phyloP scores from a whole-genome alignment of 768 basidiomycete species.

The Pleurotus sapidus region DNA sequence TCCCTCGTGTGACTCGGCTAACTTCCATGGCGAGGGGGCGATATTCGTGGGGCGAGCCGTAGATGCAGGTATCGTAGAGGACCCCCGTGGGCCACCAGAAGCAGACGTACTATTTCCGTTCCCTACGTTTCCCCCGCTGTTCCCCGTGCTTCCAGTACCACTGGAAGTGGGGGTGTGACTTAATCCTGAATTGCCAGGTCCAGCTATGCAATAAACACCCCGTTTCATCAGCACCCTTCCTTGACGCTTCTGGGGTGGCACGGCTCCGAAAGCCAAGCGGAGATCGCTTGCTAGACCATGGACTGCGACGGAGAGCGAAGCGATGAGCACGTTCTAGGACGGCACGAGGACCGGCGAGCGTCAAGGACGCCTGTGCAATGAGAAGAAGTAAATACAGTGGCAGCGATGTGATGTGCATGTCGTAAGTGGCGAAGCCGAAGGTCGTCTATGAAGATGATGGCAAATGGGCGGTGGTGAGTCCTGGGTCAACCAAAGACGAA shows the following conservation, averaged over 20 bases:
- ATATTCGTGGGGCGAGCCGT: constrained; percentile 13
- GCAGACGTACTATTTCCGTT: constrained; percentile 17
- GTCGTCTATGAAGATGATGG: background rate
- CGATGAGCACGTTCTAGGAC: constrained; percentile 48
- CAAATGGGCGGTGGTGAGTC: background rate
- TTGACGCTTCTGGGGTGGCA: constrained; percentile 43
- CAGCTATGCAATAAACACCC: constrained; percentile 43
- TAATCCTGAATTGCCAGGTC: constrained; percentile 26
- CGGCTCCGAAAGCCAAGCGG: constrained; percentile 57
- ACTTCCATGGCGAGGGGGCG: constrained; percentile 53
- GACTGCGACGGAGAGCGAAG: constrained; percentile 55
- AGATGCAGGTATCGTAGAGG: constrained; percentile 1
- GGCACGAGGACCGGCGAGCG: constrained; percentile 34
- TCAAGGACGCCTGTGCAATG: constrained; percentile 24
- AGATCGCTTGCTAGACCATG: constrained; percentile 66
- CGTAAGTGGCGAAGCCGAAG: constrained; percentile 18
- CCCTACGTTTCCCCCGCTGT: background rate
- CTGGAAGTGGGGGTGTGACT: constrained; percentile 15
- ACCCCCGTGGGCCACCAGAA: constrained; percentile 10
- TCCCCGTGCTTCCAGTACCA: constrained; percentile 13
- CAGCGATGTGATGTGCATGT: constrained; percentile 24
- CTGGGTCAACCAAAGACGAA: constrained; percentile 13
- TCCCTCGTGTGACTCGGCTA: constrained; percentile 62
- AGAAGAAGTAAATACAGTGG: constrained; percentile 34
- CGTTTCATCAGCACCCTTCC: constrained; percentile 12